These are phyloP conservation scores for Xerophyta viscosa DNA, from an alignment of 106 monocot species.

Conservation along the genomic window DNA sequence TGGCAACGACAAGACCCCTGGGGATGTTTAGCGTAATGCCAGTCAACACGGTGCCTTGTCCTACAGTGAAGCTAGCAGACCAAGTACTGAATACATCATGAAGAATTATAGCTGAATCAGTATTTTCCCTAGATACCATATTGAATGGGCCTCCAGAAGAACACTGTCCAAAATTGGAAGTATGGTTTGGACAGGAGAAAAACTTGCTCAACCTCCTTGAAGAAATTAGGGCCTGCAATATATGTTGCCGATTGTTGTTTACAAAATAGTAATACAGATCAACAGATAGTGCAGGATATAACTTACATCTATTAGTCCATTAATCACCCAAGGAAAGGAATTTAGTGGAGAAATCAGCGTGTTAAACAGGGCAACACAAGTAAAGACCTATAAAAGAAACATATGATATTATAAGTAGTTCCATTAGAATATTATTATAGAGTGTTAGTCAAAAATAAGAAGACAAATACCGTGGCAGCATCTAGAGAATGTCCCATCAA, in stretches of 20 bases:
- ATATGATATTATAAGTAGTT: neutral
- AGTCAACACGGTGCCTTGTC: constrained; percentile 24
- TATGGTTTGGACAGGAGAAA: constrained; percentile 63
- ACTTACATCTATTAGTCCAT: constrained; percentile 98
- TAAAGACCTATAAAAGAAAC: constrained; percentile 66
- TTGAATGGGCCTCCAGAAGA: constrained; percentile 4
- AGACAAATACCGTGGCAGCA: constrained; percentile 74
- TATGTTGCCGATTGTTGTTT: neutral
- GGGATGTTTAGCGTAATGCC: constrained; percentile 46
- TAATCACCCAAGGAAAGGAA: constrained; percentile 98
- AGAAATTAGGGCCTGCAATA: constrained; percentile 76
- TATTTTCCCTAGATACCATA: constrained; percentile 1
- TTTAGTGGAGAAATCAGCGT: constrained; percentile 91
- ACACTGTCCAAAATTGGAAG: constrained; percentile 3
- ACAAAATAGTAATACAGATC: neutral
- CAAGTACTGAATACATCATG: constrained; percentile 50
- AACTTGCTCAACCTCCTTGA: constrained; percentile 74
- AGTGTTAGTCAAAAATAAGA: neutral
- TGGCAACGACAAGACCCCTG: constrained; percentile 56
- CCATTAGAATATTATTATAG: no score
- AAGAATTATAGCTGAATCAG: constrained; percentile 28
- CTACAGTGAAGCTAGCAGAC: constrained; percentile 40
- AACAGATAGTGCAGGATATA: neutral
- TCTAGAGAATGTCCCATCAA: constrained; percentile 76
- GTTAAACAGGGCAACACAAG: constrained; percentile 95